phyloP scores from a whole-genome alignment of 176 grass and related monocot species.

The Dendrocalamus sinicus region DNA sequence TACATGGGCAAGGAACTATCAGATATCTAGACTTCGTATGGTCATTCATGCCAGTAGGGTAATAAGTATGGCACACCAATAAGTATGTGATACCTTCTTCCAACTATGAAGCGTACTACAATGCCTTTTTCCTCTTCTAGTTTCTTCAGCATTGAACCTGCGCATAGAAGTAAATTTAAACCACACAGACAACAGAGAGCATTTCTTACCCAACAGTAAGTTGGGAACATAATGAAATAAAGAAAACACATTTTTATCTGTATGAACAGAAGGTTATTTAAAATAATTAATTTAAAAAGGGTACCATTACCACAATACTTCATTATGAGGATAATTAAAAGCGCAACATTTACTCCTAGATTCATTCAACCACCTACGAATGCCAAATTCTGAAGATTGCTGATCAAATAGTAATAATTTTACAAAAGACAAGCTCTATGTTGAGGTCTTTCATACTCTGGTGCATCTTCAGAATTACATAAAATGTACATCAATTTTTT shows the following conservation, averaged over 20 bases:
- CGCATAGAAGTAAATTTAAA: slow-evolving; percentile 41
- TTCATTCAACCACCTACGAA: slow-evolving; percentile 8
- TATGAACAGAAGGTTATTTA: slow-evolving; percentile 17
- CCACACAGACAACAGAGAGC: slow-evolving; percentile 25
- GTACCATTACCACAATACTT: not conserved
- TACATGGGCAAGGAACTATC: slow-evolving; percentile 49
- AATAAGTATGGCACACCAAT: not conserved
- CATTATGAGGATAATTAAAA: slow-evolving; percentile 17
- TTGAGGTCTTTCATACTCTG: not conserved
- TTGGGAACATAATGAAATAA: slow-evolving; percentile 1
- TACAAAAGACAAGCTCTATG: not conserved
- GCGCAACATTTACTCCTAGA: not conserved
- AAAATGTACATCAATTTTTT: not conserved
- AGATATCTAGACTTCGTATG: slow-evolving; percentile 42
- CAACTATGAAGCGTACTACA: slow-evolving; percentile 89
- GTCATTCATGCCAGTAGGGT: slow-evolving; percentile 35
- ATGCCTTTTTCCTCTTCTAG: slow-evolving; percentile 92
- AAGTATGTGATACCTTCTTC: slow-evolving; percentile 75
- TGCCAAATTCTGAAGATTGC: not conserved
- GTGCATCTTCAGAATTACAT: not conserved
- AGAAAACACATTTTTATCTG: slow-evolving; percentile 9
- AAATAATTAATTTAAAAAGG: slow-evolving; percentile 3
- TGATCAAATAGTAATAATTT: not conserved
- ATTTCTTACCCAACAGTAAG: not conserved
- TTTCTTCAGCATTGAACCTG: slow-evolving; percentile 91